phyloP scores from a whole-genome alignment of 2,329 filamentous ascomycete genomes.

The Fusarium sp. region DNA sequence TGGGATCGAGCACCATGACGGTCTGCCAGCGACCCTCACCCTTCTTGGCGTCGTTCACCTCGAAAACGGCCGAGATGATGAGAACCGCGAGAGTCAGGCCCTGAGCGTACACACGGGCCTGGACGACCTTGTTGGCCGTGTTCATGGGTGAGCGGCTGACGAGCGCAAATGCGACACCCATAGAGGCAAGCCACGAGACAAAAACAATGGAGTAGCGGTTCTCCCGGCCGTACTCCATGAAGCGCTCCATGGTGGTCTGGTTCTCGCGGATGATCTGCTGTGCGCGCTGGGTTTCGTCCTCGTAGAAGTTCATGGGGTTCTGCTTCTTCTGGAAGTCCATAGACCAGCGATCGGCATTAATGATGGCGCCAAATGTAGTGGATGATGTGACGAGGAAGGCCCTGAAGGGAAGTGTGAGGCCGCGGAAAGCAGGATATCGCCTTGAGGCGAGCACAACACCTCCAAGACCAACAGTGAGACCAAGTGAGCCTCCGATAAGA shows the following conservation, averaged over 20 bases:
- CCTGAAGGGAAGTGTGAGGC: constrained; percentile 89
- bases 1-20: constrained; percentile 81
- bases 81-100: constrained; percentile 88
- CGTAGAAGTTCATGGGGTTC: constrained; percentile 77
- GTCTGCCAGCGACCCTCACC: constrained; percentile 88
- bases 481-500: constrained; percentile 76
- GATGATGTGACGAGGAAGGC: constrained; percentile 88
- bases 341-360: constrained; percentile 81
- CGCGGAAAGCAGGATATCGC: constrained; percentile 82
- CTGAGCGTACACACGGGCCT: constrained; percentile 95
- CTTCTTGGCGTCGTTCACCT: constrained; percentile 80
- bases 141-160: constrained; percentile 83
- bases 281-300: constrained; percentile 71
- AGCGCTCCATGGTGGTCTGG: constrained; percentile 69
- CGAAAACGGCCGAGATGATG: constrained; percentile 84
- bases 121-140: constrained; percentile 87
- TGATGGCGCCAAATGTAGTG: constrained; percentile 88
- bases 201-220: constrained; percentile 92
- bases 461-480: constrained; percentile 74
- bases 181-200: constrained; percentile 82
- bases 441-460: constrained; percentile 77
- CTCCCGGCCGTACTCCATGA: constrained; percentile 79
- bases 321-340: constrained; percentile 75
- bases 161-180: constrained; percentile 79
- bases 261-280: constrained; percentile 67